Conservation (phyloP, 139 green algal genomes). For the Volvox reticuliferus region DNA sequence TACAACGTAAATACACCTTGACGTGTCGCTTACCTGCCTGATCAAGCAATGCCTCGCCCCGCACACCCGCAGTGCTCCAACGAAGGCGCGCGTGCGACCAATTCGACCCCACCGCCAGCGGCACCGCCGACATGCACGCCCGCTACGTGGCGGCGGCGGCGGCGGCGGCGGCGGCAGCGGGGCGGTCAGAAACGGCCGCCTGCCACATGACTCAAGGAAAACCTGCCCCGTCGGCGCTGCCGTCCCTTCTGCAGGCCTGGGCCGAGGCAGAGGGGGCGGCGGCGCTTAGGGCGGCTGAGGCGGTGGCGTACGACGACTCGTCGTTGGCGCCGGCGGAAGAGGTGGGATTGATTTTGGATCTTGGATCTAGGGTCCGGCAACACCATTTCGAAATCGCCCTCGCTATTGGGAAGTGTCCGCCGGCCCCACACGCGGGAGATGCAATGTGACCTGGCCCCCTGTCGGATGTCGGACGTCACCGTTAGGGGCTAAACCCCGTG, state of each 20-base stretch:
- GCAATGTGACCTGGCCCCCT: no score
- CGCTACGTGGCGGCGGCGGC: conserved; percentile 20
- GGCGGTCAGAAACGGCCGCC: background rate
- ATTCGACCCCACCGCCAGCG: conserved; percentile 12
- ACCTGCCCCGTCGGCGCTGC: background rate
- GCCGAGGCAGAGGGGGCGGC: conserved; percentile 34
- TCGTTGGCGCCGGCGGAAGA: conserved; percentile 29
- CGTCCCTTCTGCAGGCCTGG: conserved; percentile 10
- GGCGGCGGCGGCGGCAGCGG: background rate
- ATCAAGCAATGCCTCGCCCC: no score
- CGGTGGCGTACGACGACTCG: conserved; percentile 25
- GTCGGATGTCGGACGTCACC: no score
- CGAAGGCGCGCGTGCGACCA: background rate
- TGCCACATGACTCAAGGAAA: no score
- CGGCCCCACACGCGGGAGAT: no score
- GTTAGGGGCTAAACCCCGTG: no score
- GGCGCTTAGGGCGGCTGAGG: conserved; percentile 34
- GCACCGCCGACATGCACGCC: conserved; percentile 29
- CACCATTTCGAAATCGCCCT: no score
- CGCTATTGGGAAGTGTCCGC: no score
- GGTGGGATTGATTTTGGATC: background rate
- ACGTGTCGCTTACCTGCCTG: no score
- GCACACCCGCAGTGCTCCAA: background rate
- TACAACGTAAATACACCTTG: no score
- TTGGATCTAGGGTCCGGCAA: no score